Base-by-base conservation (phyloP, 495 filamentous ascomycete species). In the Podospora comata region DNA sequence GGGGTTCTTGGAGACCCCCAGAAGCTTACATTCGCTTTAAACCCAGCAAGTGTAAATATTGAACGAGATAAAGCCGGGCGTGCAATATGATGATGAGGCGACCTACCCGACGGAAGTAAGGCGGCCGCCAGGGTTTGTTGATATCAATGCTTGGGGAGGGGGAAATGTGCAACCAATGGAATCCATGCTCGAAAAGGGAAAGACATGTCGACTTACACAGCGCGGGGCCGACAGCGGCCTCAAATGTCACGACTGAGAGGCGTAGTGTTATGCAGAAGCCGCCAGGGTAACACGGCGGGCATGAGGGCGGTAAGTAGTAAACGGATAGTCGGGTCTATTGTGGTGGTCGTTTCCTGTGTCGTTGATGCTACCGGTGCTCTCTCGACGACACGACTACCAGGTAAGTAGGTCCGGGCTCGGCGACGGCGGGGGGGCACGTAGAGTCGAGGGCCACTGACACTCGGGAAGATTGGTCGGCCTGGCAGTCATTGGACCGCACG, bases 121-220 rank as follows among this genome's bases (percentile, higher is more conserved):
- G 61, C 61, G 61, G 61, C 61, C 61, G 61, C 61, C 27, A 4
- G 28, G 6, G 61, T 63, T 19, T 58, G 55, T 58, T 58, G 55
- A 58, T 58, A 26, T 58, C 20, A 48, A 44, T 63, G 61, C n/a
- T n/a, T 32, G 60, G 23, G 23, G 1, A 2, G 30, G 11, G 13
- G 6, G 23, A 62, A 7, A 62, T 15, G 28, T 28, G 15, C 34
- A 19, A 18, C 54, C 54, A 57, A 57, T 57, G 54, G 54, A 5
- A 23, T 57, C 5, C 54, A 57, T 18, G 54, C 55, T 58, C 55
- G 55, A n/a, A 58, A 58, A 26, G 7, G 55, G 55, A 58, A 58
- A 58, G 19, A 58, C 39, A 48, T 48, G 39, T 48, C 9, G 13
- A 23, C 6, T n/a, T 58, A 20, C 20, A 15, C 20, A 15, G 23